Base-by-base conservation (phyloP, 352 stramenopile species). In the Thraustochytrium sp. region DNA sequence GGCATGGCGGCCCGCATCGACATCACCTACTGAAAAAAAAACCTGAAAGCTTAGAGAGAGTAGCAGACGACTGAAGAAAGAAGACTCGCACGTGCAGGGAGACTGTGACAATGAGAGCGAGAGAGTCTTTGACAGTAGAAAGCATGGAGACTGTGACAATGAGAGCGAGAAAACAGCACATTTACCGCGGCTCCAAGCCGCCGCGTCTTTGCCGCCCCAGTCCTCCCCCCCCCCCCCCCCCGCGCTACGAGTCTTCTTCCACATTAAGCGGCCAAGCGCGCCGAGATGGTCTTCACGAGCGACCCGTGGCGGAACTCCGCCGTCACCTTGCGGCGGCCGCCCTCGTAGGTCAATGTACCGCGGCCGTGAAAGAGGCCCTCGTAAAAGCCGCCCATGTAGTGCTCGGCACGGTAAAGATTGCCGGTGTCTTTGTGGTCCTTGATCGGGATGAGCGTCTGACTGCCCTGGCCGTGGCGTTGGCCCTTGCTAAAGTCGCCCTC, bases 401-500 rank as follows among this genome's bases (percentile, higher is more conserved):
- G 92, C 18, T 86, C 90, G 3, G 68, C 85, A 23, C 90, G 89
- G 44, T 89, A 92, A 72, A 91, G 88, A 8, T 88, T 54, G 23
- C 85, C 89, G 2, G 46, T 86, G 59, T 88, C 89, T 46, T 77
- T 74, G 83, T 90, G 8, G 18, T 49, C 11, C 13, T 44, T 91
- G 9, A 40, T n/a, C 26, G 78, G 72, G 13, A 94, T 90, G 29
- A 31, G 68, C 36, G 68, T 51, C 38, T 80, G 68, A 13, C 40
- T 76, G 0, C 88, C 88, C 0, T 85, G 21, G 40, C 77, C 83
- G 74, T 86, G 31, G 51, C 76, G 49, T 8, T 36, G 13, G 29
- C 80, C 93, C 26, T 91, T 87, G 68, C 90, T 89, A 92, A 93
- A 98, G 31, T 92, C 87, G 16, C 94, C 94, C 46, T 92, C 88